Conservation (phyloP, 2,329 filamentous ascomycete genomes). For the Rutstroemia sp. region DNA sequence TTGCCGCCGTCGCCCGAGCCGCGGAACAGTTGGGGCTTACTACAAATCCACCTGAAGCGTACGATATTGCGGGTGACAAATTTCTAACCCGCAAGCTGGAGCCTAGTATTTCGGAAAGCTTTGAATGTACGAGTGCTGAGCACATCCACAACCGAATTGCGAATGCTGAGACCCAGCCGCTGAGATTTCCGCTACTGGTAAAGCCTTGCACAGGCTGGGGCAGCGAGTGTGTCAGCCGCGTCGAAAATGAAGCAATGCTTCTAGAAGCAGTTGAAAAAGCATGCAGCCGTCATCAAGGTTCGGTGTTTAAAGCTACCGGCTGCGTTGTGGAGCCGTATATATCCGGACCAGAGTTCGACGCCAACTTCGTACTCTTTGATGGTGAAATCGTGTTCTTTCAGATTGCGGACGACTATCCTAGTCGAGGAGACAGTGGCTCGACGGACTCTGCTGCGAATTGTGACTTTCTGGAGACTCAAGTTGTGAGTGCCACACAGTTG, state of each 20-base stretch:
- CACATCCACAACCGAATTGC: conserved; percentile 4
- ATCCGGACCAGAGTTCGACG: conserved; percentile 36
- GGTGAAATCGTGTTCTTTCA: conserved; percentile 36
- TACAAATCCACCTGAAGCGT: conserved; percentile 27
- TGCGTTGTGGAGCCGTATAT: conserved; percentile 34
- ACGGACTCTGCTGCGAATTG: neutral
- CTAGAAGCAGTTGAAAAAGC: neutral
- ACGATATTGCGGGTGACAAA: conserved; percentile 29
- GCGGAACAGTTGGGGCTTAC: conserved; percentile 29
- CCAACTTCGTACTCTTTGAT: conserved; percentile 34
- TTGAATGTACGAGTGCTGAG: neutral
- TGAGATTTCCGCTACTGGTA: conserved; percentile 15
- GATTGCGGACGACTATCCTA: conserved; percentile 34
- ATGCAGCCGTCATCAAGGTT: conserved; percentile 5
- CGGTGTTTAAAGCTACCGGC: conserved; percentile 18
- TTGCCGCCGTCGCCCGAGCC: conserved; percentile 27
- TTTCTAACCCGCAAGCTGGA: conserved; percentile 16
- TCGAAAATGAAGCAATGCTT: conserved; percentile 15
- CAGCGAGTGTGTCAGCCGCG: conserved; percentile 8
- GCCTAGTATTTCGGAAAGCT: neutral
- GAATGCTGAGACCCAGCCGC: neutral
- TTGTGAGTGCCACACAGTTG: neutral
- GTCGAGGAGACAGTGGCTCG: conserved; percentile 21
- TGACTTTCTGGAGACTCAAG: neutral
- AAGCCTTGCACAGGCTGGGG: conserved; percentile 5